Evolutionary conservation across 345 rosid species (phyloP).

Genomic region (Euphorbia peplus): DNA sequence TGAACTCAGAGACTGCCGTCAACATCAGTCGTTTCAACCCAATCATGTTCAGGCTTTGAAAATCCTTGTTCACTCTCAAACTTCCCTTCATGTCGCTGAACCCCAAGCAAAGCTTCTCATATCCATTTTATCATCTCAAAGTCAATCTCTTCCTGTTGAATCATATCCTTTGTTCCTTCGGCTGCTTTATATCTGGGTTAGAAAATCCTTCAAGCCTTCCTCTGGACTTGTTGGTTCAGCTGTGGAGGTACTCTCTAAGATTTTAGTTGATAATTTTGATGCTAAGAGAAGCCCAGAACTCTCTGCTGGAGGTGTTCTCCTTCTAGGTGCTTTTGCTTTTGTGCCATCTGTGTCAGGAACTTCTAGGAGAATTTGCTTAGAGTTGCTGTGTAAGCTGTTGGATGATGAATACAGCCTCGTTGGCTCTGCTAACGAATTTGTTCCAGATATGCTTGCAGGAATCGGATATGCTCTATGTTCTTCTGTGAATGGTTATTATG

Average conservation of each 20-base stretch:
- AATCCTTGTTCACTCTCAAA: conserved; percentile 51
- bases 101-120: conserved; percentile 86
- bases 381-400: conserved; percentile 54
- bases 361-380: conserved; percentile 51
- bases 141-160: conserved; percentile 45
- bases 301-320: conserved; percentile 57
- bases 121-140: conserved; percentile 53
- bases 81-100: conserved; percentile 84
- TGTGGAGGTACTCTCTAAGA: conserved; percentile 45
- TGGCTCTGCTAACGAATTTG: conserved; percentile 32
- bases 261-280: conserved; percentile 31
- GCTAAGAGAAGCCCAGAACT: conserved; percentile 39
- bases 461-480: conserved; percentile 75
- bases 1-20: conserved; percentile 68
- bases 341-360: conserved; percentile 50
- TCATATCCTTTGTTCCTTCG: conserved; percentile 58
- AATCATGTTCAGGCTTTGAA: conserved; percentile 64
- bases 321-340: conserved; percentile 67
- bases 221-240: conserved; percentile 53
- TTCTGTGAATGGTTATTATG: conserved; percentile 22
- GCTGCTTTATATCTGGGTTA: conserved; percentile 81
- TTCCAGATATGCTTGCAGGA: conserved; percentile 71
- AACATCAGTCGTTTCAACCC: conserved; percentile 46
- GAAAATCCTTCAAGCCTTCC: conserved; percentile 77
- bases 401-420: conserved; percentile 46